phyloP scores from a whole-genome alignment of 1,139 yeast genomes.

The Schwanniomyces etchellsii region DNA sequence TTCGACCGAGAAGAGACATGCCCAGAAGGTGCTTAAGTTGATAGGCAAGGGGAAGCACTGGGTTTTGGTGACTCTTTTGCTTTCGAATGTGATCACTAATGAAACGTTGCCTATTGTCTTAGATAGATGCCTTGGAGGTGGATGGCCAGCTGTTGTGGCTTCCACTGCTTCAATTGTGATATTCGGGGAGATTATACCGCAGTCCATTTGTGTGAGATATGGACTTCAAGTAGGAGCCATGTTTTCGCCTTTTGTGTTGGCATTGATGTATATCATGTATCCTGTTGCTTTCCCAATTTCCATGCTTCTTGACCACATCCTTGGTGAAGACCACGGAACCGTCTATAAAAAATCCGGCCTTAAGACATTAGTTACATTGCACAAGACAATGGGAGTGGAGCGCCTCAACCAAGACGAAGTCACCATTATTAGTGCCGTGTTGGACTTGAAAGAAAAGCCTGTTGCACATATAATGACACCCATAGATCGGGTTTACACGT shows the following conservation, averaged over 20 bases:
- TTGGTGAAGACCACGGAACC: conserved; percentile 97
- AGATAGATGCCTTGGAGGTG: conserved; percentile 92
- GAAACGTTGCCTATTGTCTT: conserved; percentile 93
- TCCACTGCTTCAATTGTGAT: conserved; percentile 90
- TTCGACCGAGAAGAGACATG: conserved; percentile 57
- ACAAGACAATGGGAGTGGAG: conserved; percentile 93
- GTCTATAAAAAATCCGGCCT: conserved; percentile 89
- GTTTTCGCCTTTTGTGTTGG: conserved; percentile 82
- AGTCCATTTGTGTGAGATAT: conserved; percentile 84
- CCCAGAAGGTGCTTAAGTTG: conserved; percentile 67
- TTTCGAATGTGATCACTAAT: conserved; percentile 88
- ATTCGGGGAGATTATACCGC: conserved; percentile 96
- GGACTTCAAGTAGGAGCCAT: conserved; percentile 90
- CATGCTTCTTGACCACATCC: conserved; percentile 64
- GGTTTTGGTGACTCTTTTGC: conserved; percentile 87
- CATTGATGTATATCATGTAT: conserved; percentile 82
- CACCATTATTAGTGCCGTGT: conserved; percentile 88
- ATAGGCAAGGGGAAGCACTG: conserved; percentile 89
- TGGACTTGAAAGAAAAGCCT: conserved; percentile 87
- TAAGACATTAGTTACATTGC: conserved; percentile 88
- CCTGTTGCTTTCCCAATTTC: conserved; percentile 95
- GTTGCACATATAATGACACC: conserved; percentile 93
- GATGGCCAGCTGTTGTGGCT: conserved; percentile 93
- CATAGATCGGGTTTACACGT: conserved; percentile 80
- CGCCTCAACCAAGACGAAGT: conserved; percentile 92